Conservation (phyloP, 148 eudicot species). For the Amaranthus palmeri region DNA sequence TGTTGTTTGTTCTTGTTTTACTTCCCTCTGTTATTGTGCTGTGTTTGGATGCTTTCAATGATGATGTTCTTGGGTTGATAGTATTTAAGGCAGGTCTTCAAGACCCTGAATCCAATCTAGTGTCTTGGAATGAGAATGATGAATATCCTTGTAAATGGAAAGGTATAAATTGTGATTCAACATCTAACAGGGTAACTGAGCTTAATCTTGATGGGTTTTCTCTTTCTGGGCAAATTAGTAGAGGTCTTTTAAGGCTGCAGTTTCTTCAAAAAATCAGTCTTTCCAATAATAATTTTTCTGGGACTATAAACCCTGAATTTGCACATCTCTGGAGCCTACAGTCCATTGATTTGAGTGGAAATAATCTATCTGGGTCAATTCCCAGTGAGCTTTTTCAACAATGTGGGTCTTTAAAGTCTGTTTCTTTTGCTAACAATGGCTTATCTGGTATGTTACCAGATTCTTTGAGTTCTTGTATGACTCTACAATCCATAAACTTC, state of each 20-base stretch:
- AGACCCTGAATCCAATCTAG: slow-evolving; percentile 59
- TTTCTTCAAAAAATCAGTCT: slow-evolving; percentile 47
- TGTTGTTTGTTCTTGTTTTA: slow-evolving; percentile 12
- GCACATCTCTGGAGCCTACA: slow-evolving; percentile 48
- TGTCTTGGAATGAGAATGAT: slow-evolving; percentile 77
- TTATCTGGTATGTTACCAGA: slow-evolving; percentile 62
- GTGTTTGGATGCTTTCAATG: slow-evolving; percentile 51
- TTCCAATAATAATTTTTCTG: slow-evolving; percentile 62
- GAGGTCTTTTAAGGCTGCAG: slow-evolving; percentile 49
- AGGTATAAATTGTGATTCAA: slow-evolving; percentile 61
- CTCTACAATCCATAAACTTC: slow-evolving; percentile 46
- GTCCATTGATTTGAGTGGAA: slow-evolving; percentile 54
- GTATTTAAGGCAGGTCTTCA: slow-evolving; percentile 63
- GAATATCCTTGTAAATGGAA: slow-evolving; percentile 65
- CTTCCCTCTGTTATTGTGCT: slow-evolving; percentile 18
- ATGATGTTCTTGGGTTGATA: slow-evolving; percentile 76
- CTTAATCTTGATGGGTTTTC: slow-evolving; percentile 51
- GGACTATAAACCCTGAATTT: slow-evolving; percentile 55
- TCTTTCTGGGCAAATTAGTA: slow-evolving; percentile 65
- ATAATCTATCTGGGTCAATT: slow-evolving; percentile 53
- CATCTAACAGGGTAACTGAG: slow-evolving; percentile 47
- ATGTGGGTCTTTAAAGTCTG: slow-evolving; percentile 54
- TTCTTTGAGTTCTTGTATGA: slow-evolving; percentile 53
- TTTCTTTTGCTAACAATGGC: slow-evolving; percentile 58
- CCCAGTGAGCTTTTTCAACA: slow-evolving; percentile 63